phyloP scores from a whole-genome alignment of 2,329 filamentous ascomycete species.

The Fusarium sp. region DNA sequence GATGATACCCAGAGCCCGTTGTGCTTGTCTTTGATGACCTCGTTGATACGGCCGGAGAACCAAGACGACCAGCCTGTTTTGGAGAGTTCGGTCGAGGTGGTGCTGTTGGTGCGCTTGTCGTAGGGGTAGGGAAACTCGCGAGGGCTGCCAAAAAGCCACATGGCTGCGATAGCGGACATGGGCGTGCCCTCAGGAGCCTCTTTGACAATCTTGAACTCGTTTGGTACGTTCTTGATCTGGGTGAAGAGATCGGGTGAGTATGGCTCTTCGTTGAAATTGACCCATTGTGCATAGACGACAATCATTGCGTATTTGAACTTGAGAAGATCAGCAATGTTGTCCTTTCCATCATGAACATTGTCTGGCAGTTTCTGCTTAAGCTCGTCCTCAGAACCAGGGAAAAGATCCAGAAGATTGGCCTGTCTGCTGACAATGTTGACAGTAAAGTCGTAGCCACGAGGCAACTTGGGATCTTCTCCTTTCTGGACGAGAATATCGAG shows the following conservation, averaged over 20 bases:
- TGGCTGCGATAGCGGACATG: background rate
- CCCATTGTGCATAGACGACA: background rate
- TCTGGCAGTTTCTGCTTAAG: background rate
- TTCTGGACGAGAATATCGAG: background rate
- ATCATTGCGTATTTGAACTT: background rate
- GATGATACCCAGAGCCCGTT: constrained; percentile 46
- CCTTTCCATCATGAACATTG: constrained; percentile 12
- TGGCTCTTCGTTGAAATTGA: background rate
- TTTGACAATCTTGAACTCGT: background rate
- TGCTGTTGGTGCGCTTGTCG: constrained; percentile 57
- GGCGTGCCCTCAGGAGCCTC: background rate
- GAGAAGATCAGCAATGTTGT: background rate
- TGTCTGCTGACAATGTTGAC: background rate
- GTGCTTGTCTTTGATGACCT: constrained; percentile 30
- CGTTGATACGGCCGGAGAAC: constrained; percentile 27
- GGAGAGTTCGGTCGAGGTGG: constrained; percentile 52
- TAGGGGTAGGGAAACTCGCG: constrained; percentile 60
- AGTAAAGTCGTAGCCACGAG: background rate
- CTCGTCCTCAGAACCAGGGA: background rate
- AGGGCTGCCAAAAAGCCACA: constrained; percentile 56
- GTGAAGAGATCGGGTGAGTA: background rate
- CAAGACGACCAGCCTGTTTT: constrained; percentile 48
- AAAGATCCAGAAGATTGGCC: background rate
- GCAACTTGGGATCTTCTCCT: background rate
- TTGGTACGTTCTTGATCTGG: background rate